These are phyloP conservation scores for Mycena crocata DNA, from an alignment of 768 basidiomycete species.

Conservation along the genomic window DNA sequence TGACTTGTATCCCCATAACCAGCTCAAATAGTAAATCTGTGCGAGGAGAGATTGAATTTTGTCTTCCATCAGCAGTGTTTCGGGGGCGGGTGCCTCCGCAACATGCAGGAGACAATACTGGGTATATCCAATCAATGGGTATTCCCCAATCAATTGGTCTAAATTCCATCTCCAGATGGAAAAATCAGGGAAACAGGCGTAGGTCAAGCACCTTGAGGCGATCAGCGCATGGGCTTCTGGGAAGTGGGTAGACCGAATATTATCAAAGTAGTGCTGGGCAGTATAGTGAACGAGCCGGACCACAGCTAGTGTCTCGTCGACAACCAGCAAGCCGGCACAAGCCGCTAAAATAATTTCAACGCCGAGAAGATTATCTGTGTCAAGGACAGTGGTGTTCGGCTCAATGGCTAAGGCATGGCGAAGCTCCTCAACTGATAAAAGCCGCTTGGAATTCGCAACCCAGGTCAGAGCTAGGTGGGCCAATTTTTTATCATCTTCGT, in stretches of 20 bases:
- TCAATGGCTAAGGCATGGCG: constrained; percentile 7
- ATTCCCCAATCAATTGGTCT: not conserved
- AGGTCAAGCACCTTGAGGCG: not conserved
- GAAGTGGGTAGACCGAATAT: not conserved
- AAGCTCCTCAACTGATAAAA: constrained; percentile 2
- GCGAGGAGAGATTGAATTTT: not conserved
- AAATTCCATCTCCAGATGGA: not conserved
- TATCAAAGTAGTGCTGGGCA: constrained; percentile 2
- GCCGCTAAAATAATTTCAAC: not conserved
- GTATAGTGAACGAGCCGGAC: constrained; percentile 12
- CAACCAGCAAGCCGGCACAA: constrained; percentile 5
- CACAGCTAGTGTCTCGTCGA: constrained; percentile 6
- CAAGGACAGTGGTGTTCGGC: not conserved
- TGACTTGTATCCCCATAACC: not conserved
- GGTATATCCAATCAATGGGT: not conserved
- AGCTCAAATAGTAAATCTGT: not conserved
- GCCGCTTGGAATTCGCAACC: constrained; percentile 11
- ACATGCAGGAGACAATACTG: constrained; percentile 1
- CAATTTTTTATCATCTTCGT: not conserved
- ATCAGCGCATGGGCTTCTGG: not conserved
- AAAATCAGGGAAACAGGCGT: not conserved
- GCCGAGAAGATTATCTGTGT: constrained; percentile 1
- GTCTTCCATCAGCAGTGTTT: not conserved
- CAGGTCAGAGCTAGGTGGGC: constrained; percentile 1
- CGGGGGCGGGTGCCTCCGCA: not conserved